A percentile compares a stretch with the other conserved stretches of the same genome.
phyloP scores from a whole-genome alignment of 495 filamentous ascomycete species.

The Alectoria sarmentosa region DNA sequence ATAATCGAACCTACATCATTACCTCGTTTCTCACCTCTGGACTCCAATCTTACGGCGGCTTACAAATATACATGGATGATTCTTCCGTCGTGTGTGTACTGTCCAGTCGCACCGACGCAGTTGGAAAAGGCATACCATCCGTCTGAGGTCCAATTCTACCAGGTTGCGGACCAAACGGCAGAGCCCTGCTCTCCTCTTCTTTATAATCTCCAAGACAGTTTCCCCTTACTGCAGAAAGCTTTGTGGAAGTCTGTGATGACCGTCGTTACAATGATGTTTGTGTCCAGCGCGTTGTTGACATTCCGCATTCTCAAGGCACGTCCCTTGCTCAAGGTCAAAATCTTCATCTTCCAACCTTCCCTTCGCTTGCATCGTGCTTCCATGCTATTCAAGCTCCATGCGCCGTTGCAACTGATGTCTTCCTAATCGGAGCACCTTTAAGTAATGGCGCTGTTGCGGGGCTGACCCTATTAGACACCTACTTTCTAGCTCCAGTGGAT shows the following conservation, averaged over 20 bases:
- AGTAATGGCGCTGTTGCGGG: background rate
- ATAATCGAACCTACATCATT: background rate
- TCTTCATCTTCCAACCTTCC: too few relatives aligned
- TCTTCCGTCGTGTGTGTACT: too few relatives aligned
- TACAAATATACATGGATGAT: background rate
- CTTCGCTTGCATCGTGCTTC: background rate
- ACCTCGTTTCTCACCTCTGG: background rate
- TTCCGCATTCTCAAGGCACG: constrained; percentile 12
- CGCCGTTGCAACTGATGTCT: background rate
- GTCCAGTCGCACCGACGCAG: background rate
- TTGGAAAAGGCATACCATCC: too few relatives aligned
- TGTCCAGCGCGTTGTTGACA: constrained; percentile 15
- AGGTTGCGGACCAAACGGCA: too few relatives aligned
- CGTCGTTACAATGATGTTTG: background rate
- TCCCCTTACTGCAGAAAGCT: too few relatives aligned
- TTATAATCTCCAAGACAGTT: too few relatives aligned
- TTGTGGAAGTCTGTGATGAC: background rate
- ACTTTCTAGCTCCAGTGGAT: background rate
- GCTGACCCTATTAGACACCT: background rate
- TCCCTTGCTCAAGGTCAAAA: background rate
- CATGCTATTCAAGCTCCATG: background rate
- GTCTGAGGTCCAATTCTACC: too few relatives aligned
- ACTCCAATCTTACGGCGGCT: background rate
- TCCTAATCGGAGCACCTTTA: background rate
- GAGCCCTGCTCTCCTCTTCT: too few relatives aligned